Evolutionary conservation across 169 alveolate species (phyloP), one percentile per base, ranked within the genome.

Genomic region (Eimeria falciformis): DNA sequence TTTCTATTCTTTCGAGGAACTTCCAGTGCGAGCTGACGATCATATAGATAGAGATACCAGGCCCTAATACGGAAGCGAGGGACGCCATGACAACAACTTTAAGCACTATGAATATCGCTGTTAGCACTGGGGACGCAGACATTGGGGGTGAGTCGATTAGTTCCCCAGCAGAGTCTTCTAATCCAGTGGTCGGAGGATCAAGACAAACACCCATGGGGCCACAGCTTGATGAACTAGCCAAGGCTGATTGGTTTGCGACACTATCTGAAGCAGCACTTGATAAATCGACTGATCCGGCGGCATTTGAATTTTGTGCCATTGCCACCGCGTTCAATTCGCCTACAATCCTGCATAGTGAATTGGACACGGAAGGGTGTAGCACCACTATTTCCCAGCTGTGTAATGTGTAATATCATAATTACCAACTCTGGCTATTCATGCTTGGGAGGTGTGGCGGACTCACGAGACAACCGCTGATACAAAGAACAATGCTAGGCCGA

Each of bases 21-120:
- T 71, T 71, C 53, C 53, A 71, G 83, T 71, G 83, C 27, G 83
- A 71, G 83, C 83, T 37, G 56, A 71, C 56, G 27, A 71, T 71
- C 14, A 71, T 45, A 27, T 71, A 71, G 29, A 71, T 6, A 25
- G 62, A 40, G 14, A 71, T n/a, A 18, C 58, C 83, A 9, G 83
- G 83, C 37, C 83, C 83, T 11, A 71, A 12, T 9, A 71, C 25
- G 5, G 62, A 12, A 21, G 83, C 18, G 2, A 71, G 33, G 33
- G 43, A 11, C 4, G 58, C 58, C 62, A 71, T 33, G 5, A 37
- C 33, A 4, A 71, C 83, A 17, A 37, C 83, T 71, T 71, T 71
- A 27, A 45, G 33, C 29, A 71, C 29, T 17, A 43, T 18, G 23
- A 45, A 29, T 17, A 33, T 27, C 14, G 83, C 83, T 6, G 83